phyloP scores from a whole-genome alignment of 306 rosid genomes.

The Quercus variabilis region DNA sequence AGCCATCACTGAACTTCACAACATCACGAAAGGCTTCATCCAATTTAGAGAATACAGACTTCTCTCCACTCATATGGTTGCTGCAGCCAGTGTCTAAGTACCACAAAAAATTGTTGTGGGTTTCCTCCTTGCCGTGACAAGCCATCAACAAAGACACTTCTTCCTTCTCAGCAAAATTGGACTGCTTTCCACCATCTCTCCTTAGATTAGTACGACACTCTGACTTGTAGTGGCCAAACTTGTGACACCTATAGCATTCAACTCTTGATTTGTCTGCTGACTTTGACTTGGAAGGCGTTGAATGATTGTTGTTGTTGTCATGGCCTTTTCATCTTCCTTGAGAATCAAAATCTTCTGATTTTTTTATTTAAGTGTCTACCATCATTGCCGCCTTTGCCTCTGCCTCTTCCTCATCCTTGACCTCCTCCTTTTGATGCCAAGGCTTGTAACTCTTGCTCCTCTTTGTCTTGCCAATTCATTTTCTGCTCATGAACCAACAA shows the following conservation, averaged over 20 bases:
- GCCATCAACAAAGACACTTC: neutral
- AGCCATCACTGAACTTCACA: neutral
- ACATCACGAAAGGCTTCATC: neutral
- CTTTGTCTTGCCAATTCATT: neutral
- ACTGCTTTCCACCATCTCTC: neutral
- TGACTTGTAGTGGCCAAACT: neutral
- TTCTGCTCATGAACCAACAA: neutral
- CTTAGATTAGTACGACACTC: neutral
- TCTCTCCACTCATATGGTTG: conserved; percentile 4
- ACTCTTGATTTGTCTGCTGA: neutral
- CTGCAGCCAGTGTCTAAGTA: neutral
- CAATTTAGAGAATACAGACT: neutral
- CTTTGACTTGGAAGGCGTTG: neutral
- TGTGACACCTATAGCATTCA: conserved; percentile 5
- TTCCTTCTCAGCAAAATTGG: neutral
- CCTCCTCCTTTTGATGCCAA: too few species aligned
- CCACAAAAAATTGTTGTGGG: neutral
- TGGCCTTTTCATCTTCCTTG: neutral
- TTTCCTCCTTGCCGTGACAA: neutral
- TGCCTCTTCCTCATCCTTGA: neutral
- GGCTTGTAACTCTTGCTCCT: conserved; percentile 1
- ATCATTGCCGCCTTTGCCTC: neutral
- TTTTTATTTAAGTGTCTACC: too few species aligned
- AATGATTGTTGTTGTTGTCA: neutral
- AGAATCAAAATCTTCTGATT: neutral